These are phyloP conservation scores for Leccinellum rugosiceps DNA, from an alignment of 768 basidiomycete species.

Conservation along the genomic window DNA sequence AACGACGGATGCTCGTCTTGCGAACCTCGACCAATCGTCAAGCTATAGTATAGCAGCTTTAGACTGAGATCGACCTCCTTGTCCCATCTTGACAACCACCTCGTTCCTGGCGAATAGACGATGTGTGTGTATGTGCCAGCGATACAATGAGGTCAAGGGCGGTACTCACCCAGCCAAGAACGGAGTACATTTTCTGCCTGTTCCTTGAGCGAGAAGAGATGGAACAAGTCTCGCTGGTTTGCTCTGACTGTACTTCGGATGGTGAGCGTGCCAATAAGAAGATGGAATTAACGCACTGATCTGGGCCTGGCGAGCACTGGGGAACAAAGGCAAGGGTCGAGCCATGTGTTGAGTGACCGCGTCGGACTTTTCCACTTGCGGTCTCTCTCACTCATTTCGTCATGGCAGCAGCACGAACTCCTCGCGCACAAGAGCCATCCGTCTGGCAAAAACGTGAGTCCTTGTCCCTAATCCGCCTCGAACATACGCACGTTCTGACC, in stretches of 20 bases:
- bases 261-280: slow-evolving; percentile 4
- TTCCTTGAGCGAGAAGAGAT: slow-evolving; percentile 70
- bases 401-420: slow-evolving; percentile 35
- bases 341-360: slow-evolving; percentile 13
- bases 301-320: slow-evolving; percentile 79
- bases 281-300: slow-evolving; percentile 57
- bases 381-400: slow-evolving; percentile 1
- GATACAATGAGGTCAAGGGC: background rate
- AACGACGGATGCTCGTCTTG: background rate
- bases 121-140: background rate
- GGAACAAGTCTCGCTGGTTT: slow-evolving; percentile 79
- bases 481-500: slow-evolving; percentile 11
- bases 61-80: slow-evolving; percentile 71
- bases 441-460: slow-evolving; percentile 74
- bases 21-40: slow-evolving; percentile 73
- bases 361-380: slow-evolving; percentile 6
- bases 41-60: slow-evolving; percentile 67
- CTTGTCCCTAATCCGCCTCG: background rate
- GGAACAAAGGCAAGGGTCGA: slow-evolving; percentile 49
- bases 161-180: slow-evolving; percentile 66
- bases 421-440: slow-evolving; percentile 50
- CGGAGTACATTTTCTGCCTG: slow-evolving; percentile 73
- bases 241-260: slow-evolving; percentile 59
- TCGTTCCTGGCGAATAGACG: slow-evolving; percentile 53
- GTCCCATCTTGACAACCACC: slow-evolving; percentile 78